These are phyloP conservation scores for Dactylis glomerata DNA, from an alignment of 176 grass and related monocot species.

Conservation along the genomic window DNA sequence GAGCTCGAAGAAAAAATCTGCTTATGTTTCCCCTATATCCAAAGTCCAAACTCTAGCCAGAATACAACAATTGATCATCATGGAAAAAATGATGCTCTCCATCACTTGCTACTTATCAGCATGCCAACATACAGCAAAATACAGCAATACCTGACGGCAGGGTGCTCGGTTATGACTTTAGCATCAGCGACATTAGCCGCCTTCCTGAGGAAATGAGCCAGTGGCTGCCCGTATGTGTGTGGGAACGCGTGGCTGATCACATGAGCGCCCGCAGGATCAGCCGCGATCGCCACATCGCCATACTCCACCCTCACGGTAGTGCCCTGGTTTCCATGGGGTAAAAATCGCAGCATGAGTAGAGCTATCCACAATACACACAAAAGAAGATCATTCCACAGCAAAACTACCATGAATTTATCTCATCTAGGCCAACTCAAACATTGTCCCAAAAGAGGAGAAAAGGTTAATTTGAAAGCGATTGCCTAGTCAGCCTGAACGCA, in stretches of 20 bases:
- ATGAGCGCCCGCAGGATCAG: constrained; percentile 79
- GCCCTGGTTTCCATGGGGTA: constrained; percentile 50
- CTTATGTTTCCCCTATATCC: background rate
- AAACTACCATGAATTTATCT: background rate
- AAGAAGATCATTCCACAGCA: background rate
- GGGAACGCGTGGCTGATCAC: constrained; percentile 84
- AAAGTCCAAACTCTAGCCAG: background rate
- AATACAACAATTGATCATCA: background rate
- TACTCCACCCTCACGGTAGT: constrained; percentile 95
- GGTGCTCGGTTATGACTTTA: constrained; percentile 78
- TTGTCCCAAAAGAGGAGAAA: background rate
- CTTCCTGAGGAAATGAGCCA: constrained; percentile 90
- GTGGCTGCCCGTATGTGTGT: constrained; percentile 79
- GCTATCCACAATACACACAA: background rate
- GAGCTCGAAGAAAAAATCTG: background rate
- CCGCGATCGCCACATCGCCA: constrained; percentile 73
- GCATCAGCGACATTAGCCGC: constrained; percentile 74
- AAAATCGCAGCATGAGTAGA: background rate
- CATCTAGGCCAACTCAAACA: background rate
- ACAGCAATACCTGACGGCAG: constrained; percentile 53
- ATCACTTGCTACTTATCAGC: background rate
- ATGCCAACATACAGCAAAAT: background rate
- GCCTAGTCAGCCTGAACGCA: background rate
- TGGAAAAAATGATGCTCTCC: background rate
- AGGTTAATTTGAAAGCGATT: background rate